A percentile compares a stretch with the other conserved stretches of the same genome.
Evolutionary conservation across 1,284 basidiomycete species (phyloP).

Genomic region (Sporisorium sorghi): DNA sequence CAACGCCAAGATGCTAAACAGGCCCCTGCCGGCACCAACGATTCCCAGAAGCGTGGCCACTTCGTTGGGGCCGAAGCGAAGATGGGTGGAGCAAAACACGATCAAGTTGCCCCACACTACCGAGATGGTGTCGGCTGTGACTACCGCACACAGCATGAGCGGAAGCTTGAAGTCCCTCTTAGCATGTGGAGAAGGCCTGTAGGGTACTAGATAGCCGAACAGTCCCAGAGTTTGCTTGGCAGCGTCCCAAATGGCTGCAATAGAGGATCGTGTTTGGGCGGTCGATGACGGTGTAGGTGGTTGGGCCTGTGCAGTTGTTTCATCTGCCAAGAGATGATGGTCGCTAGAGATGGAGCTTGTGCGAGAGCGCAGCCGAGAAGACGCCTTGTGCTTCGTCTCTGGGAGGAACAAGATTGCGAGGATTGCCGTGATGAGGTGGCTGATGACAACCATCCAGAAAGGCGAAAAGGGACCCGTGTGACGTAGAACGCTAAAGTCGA

Average conservation of each 20-base stretch:
- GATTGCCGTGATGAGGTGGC: not conserved
- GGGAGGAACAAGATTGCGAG: slow-evolving; percentile 16
- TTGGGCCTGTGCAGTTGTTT: not conserved
- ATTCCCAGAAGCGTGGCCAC: slow-evolving; percentile 27
- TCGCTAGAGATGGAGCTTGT: slow-evolving; percentile 19
- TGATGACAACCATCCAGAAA: slow-evolving; percentile 16
- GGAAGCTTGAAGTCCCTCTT: slow-evolving; percentile 36
- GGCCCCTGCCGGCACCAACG: slow-evolving; percentile 23
- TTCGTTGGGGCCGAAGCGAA: slow-evolving; percentile 29
- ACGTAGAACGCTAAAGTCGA: slow-evolving; percentile 38
- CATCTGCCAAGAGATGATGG: not conserved
- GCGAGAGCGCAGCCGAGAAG: not conserved
- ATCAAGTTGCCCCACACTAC: slow-evolving; percentile 31
- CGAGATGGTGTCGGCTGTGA: slow-evolving; percentile 28
- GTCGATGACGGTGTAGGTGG: not conserved
- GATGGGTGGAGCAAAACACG: slow-evolving; percentile 38
- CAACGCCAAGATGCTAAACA: slow-evolving; percentile 23
- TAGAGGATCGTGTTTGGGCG: not conserved
- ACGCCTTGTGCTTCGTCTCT: slow-evolving; percentile 17
- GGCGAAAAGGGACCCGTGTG: slow-evolving; percentile 42
- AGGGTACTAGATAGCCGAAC: slow-evolving; percentile 37
- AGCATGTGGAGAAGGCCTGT: slow-evolving; percentile 14
- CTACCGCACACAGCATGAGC: slow-evolving; percentile 25
- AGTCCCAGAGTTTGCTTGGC: slow-evolving; percentile 13
- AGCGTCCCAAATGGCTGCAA: not conserved